Percentiles rank a stretch among this genome's conserved stretches.
These are phyloP conservation scores for Apostasia ramifera DNA, from an alignment of 106 monocot genomes.

Conservation along the genomic window DNA sequence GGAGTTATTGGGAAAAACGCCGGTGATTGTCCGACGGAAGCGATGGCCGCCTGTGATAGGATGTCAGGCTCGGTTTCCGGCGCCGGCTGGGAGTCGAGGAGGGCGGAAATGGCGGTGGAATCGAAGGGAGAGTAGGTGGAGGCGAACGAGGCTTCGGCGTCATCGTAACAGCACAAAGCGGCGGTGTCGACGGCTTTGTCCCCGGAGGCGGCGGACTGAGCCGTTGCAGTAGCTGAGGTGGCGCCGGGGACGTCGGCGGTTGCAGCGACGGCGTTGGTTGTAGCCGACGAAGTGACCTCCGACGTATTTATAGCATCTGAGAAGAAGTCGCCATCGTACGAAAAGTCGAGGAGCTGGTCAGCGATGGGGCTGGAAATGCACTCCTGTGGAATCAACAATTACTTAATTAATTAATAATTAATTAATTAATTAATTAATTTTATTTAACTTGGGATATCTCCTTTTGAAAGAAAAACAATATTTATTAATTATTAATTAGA, in stretches of 20 bases:
- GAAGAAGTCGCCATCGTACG: conserved; percentile 33
- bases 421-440: neutral
- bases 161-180: conserved; percentile 18
- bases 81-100: conserved; percentile 22
- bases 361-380: conserved; percentile 46
- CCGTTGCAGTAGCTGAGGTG: neutral
- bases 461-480: too few relatives aligned
- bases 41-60: neutral
- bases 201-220: neutral
- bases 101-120: conserved; percentile 33
- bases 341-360: conserved; percentile 44
- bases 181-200: conserved; percentile 7
- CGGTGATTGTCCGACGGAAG: neutral
- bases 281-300: conserved; percentile 17
- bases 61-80: conserved; percentile 4
- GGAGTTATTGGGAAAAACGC: neutral
- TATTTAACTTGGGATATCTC: too few relatives aligned
- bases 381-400: conserved; percentile 29
- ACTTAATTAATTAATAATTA: neutral
- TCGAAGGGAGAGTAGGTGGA: conserved; percentile 36
- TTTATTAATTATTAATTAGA: too few relatives aligned
- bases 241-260: neutral
- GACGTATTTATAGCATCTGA: neutral
- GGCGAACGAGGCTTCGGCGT: conserved; percentile 15
- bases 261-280: neutral